Percentiles rank a stretch among this genome's conserved stretches.
These are phyloP conservation scores for Buddleja alternifolia DNA, from an alignment of 257 asterid genomes.

Conservation along the genomic window DNA sequence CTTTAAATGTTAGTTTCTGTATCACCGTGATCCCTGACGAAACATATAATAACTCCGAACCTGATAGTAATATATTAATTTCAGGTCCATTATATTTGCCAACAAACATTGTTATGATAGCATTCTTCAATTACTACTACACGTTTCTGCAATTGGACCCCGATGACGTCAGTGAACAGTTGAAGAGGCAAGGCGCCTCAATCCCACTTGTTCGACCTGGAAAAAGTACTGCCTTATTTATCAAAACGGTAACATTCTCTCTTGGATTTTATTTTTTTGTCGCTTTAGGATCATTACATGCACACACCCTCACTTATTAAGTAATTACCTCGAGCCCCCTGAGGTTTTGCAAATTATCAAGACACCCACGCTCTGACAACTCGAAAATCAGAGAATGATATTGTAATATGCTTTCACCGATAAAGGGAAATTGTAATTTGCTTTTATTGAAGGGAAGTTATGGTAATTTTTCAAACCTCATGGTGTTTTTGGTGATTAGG, in stretches of 20 bases:
- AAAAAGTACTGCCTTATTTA: constrained; percentile 84
- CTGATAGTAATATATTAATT: constrained; percentile 16
- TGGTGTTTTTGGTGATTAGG: too few relatives aligned
- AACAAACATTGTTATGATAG: constrained; percentile 80
- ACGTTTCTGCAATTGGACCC: constrained; percentile 98
- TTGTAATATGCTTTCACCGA: too few relatives aligned
- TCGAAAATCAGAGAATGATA: too few relatives aligned
- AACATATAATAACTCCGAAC: not conserved
- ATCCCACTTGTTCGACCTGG: constrained; percentile 97
- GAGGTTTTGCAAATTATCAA: too few relatives aligned
- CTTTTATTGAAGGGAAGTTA: too few relatives aligned
- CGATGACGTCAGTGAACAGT: constrained; percentile 95
- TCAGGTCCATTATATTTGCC: constrained; percentile 90
- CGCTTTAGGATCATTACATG: too few relatives aligned
- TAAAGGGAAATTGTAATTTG: too few relatives aligned
- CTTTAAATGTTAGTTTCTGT: not conserved
- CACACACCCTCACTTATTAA: too few relatives aligned
- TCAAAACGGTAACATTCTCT: constrained; percentile 62
- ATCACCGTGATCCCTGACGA: not conserved
- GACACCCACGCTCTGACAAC: too few relatives aligned
- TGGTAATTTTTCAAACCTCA: too few relatives aligned
- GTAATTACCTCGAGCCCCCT: too few relatives aligned
- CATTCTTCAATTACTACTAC: constrained; percentile 97
- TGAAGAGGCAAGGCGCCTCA: constrained; percentile 99
- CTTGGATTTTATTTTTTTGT: not conserved